phyloP scores from a whole-genome alignment of 495 filamentous ascomycete species.

The Bombardia bombarda region DNA sequence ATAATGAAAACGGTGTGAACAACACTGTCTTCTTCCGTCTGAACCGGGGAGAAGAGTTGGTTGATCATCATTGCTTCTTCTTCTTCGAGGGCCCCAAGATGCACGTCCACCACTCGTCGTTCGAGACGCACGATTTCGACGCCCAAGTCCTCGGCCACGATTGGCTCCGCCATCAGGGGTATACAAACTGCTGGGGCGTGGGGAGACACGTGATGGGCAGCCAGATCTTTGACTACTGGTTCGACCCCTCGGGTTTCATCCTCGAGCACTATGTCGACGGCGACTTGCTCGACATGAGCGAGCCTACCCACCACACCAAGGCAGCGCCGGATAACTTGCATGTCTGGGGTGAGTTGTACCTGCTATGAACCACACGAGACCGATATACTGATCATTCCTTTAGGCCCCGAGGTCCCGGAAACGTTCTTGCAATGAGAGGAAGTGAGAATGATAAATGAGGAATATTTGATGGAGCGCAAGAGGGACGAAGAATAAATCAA shows the following conservation, averaged over 20 bases:
- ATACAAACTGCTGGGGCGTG: constrained; percentile 64
- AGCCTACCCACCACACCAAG: constrained; percentile 40
- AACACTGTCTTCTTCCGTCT: constrained; percentile 58
- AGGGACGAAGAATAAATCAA: too few relatives aligned
- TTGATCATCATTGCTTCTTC: constrained; percentile 73
- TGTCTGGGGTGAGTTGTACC: constrained; percentile 37
- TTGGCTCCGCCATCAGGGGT: constrained; percentile 56
- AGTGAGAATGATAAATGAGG: too few relatives aligned
- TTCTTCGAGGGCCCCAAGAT: constrained; percentile 43
- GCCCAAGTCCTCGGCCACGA: constrained; percentile 66
- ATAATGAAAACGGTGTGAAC: constrained; percentile 41
- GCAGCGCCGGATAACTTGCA: constrained; percentile 36
- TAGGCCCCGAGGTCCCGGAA: constrained; percentile 9
- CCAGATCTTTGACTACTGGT: constrained; percentile 67
- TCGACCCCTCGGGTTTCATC: constrained; percentile 54
- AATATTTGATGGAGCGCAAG: too few relatives aligned
- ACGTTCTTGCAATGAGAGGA: constrained; percentile 9
- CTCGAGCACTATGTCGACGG: constrained; percentile 65
- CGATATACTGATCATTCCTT: neutral
- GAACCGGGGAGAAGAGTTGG: constrained; percentile 48
- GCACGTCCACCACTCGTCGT: constrained; percentile 65
- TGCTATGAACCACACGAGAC: neutral
- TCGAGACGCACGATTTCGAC: constrained; percentile 72
- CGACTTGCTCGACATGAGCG: constrained; percentile 55
- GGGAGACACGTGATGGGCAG: constrained; percentile 60